phyloP scores from a whole-genome alignment of 345 rosid species.

The Pistacia vera region DNA sequence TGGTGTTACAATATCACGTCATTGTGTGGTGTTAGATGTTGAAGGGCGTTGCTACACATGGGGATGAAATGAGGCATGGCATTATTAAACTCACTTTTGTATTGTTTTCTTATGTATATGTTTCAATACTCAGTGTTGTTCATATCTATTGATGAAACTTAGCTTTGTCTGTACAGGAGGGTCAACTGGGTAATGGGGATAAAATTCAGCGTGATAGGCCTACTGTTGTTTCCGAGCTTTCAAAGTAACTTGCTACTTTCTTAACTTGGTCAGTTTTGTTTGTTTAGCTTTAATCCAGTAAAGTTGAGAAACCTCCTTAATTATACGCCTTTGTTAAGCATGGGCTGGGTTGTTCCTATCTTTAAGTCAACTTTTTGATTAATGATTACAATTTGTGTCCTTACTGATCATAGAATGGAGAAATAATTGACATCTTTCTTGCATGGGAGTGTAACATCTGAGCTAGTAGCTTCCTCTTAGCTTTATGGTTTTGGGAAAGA shows the following conservation, averaged over 20 bases:
- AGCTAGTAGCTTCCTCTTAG: neutral
- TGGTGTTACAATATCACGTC: slow-evolving; percentile 70
- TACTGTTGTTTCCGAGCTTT: slow-evolving; percentile 83
- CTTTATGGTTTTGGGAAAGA: neutral
- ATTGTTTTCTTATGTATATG: slow-evolving; percentile 7
- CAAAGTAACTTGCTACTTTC: slow-evolving; percentile 53
- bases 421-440: neutral
- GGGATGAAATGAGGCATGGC: slow-evolving; percentile 93
- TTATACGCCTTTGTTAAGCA: neutral
- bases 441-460: neutral
- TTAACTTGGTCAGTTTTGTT: too few relatives aligned
- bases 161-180: slow-evolving; percentile 60
- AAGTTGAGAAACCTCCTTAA: neutral
- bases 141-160: slow-evolving; percentile 21
- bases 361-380: neutral
- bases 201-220: slow-evolving; percentile 86
- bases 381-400: neutral
- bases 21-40: slow-evolving; percentile 94
- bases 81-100: slow-evolving; percentile 12
- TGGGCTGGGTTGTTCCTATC: neutral
- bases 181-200: slow-evolving; percentile 98
- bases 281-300: neutral
- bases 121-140: slow-evolving; percentile 3
- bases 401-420: neutral
- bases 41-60: slow-evolving; percentile 96